These are phyloP conservation scores for Umbelopsis sp. DNA, from an alignment of 192 early-diverging fungal species.

Conservation along the genomic window DNA sequence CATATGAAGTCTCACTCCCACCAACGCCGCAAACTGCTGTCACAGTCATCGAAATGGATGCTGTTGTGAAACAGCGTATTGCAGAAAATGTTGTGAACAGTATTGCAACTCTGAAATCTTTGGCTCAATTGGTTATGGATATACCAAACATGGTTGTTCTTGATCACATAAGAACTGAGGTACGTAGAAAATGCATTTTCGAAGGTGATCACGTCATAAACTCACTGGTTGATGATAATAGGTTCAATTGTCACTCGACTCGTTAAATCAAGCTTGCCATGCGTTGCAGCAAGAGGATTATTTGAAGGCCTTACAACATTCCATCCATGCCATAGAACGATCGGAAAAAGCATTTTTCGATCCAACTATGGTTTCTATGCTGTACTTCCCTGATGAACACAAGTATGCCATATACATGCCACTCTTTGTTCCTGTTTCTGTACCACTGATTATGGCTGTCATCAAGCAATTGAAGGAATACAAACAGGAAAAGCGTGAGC, in stretches of 20 bases:
- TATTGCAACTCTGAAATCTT: slow-evolving; percentile 75
- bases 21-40: slow-evolving; percentile 59
- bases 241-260: slow-evolving; percentile 39
- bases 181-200: slow-evolving; percentile 35
- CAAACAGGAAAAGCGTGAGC: slow-evolving; percentile 24
- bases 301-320: slow-evolving; percentile 53
- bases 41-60: slow-evolving; percentile 83
- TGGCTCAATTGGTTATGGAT: slow-evolving; percentile 73
- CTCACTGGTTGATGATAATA: background rate
- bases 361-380: slow-evolving; percentile 95
- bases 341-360: slow-evolving; percentile 96
- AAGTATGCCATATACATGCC: slow-evolving; percentile 98
- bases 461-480: slow-evolving; percentile 47
- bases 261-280: slow-evolving; percentile 37
- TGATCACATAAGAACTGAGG: slow-evolving; percentile 79
- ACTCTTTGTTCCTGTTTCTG: slow-evolving; percentile 85
- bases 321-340: slow-evolving; percentile 62
- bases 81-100: slow-evolving; percentile 75
- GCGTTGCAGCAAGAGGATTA: slow-evolving; percentile 41
- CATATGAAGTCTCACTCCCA: slow-evolving; percentile 30
- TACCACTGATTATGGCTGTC: slow-evolving; percentile 66
- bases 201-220: background rate
- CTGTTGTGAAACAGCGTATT: slow-evolving; percentile 67
- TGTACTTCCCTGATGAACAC: slow-evolving; percentile 99
- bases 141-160: slow-evolving; percentile 93